Percentiles rank a stretch among this genome's conserved stretches.
Conservation (phyloP, 768 basidiomycete species). For the Boletus sp. region DNA sequence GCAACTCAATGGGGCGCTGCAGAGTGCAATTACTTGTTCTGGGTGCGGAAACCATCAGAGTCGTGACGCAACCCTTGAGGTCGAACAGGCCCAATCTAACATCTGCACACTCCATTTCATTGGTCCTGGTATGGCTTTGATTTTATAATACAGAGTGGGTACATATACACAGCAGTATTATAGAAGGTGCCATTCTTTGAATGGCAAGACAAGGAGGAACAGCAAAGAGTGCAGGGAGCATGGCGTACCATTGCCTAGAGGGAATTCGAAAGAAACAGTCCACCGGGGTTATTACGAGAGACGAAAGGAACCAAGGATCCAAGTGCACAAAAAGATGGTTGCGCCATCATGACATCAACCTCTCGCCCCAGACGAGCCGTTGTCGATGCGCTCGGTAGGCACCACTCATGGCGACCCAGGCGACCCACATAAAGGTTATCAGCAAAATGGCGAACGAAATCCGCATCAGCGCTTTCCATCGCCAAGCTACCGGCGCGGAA, state of each 20-base stretch:
- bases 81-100: background rate
- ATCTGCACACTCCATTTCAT: background rate
- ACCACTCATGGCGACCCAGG: constrained; percentile 60
- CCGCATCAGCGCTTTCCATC: constrained; percentile 66
- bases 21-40: constrained; percentile 78
- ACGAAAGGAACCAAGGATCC: background rate
- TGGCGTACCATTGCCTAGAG: background rate
- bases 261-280: background rate
- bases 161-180: constrained; percentile 9
- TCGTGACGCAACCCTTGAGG: background rate
- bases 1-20: constrained; percentile 46
- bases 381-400: constrained; percentile 73
- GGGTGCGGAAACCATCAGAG: constrained; percentile 67
- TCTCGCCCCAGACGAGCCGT: constrained; percentile 75
- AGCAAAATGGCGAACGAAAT: constrained; percentile 55
- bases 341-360: constrained; percentile 58
- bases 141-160: constrained; percentile 18
- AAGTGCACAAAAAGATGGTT: background rate
- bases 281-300: background rate
- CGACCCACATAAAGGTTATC: constrained; percentile 54
- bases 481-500: constrained; percentile 66
- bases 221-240: background rate
- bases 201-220: background rate
- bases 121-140: background rate
- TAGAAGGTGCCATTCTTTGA: background rate